These are phyloP conservation scores for Scheffersomyces parashehatae DNA, from an alignment of 1,139 yeast species.

Conservation along the genomic window DNA sequence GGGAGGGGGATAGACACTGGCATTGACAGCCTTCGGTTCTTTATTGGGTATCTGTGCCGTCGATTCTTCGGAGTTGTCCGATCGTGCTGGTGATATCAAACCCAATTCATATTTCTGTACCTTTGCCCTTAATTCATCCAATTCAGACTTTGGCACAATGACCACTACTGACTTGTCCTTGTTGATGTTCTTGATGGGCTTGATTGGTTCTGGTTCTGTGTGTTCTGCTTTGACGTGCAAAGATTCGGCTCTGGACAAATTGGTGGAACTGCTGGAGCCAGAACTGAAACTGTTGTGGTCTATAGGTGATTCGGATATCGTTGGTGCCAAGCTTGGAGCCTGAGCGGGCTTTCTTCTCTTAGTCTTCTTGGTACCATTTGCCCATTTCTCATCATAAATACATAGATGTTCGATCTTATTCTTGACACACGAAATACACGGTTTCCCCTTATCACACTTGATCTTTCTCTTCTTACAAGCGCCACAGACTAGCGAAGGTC, in stretches of 20 bases:
- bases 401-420: slow-evolving; percentile 2
- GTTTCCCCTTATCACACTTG: slow-evolving; percentile 34
- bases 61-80: not conserved
- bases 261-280: not conserved
- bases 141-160: not conserved
- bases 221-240: not conserved
- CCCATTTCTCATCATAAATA: not conserved
- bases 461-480: slow-evolving; percentile 36
- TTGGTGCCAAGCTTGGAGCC: not conserved
- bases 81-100: not conserved
- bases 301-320: not conserved
- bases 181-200: not conserved
- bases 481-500: slow-evolving; percentile 35
- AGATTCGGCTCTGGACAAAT: too few relatives aligned
- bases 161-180: not conserved
- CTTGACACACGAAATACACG: slow-evolving; percentile 35
- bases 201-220: not conserved
- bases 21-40: not conserved
- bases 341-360: not conserved
- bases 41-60: too few relatives aligned
- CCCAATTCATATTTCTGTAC: not conserved
- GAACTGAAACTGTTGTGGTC: not conserved
- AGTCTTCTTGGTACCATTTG: not conserved
- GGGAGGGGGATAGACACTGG: not conserved
- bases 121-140: not conserved